Evolutionary conservation across 805 yeast species (phyloP).

Genomic region (Candida insectorum): DNA sequence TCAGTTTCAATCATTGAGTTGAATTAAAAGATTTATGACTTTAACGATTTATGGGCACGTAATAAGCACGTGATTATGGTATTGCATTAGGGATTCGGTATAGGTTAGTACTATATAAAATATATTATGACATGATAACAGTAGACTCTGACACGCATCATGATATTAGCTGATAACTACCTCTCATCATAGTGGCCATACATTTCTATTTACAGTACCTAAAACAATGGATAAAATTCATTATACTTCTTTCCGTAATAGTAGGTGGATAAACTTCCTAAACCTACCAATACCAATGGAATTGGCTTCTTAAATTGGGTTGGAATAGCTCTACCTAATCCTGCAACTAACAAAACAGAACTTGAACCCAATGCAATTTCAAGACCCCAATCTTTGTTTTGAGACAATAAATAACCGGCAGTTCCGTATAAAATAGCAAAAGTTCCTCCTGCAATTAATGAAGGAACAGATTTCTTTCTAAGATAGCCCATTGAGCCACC

Average conservation of each 20-base stretch:
- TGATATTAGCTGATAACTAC: too few species aligned
- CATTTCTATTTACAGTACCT: too few species aligned
- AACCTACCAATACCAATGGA: conserved; percentile 59
- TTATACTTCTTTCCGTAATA: conserved; percentile 76
- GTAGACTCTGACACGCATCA: too few species aligned
- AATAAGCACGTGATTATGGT: too few species aligned
- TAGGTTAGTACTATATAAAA: too few species aligned
- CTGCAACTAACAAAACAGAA: conserved; percentile 61
- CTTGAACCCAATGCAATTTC: conserved; percentile 78
- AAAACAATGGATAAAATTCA: conserved; percentile 53
- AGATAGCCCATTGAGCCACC: conserved; percentile 72
- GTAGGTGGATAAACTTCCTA: conserved; percentile 62
- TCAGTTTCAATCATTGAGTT: conserved; percentile 26
- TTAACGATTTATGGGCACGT: too few species aligned
- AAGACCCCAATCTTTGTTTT: conserved; percentile 76
- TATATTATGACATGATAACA: too few species aligned
- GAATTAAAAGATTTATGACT: too few species aligned
- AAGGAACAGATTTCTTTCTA: conserved; percentile 72
- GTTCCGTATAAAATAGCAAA: conserved; percentile 59
- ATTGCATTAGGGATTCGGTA: too few species aligned
- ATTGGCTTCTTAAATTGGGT: conserved; percentile 66
- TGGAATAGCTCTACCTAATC: conserved; percentile 65
- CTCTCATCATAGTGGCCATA: too few species aligned
- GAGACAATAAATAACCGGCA: conserved; percentile 70
- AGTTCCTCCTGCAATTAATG: conserved; percentile 71